Base-by-base conservation (phyloP, 352 stramenopile genomes). In the Pythium biforme region DNA sequence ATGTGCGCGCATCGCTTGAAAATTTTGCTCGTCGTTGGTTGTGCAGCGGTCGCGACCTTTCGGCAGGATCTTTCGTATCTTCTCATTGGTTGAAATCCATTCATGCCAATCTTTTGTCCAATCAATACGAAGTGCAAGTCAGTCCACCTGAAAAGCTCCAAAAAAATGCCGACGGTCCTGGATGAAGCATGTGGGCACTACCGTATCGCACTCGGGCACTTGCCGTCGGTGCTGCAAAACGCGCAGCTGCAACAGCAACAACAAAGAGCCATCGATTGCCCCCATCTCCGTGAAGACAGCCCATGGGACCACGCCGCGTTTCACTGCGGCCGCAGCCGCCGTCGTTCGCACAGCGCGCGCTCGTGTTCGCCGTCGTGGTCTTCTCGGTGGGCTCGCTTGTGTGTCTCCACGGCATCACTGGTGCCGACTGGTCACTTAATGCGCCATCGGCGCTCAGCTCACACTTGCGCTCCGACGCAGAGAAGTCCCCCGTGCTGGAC, bases 351-450 rank as follows among this genome's bases (percentile, higher is more conserved):
- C 61, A 68, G 34, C 52, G 61, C 22, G n/a, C 51, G 47, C 47
- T 68, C 22, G 22, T 62, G 19, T 23, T 47, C 6, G 61, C 25
- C 14, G 29, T 62, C 29, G 53, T 62, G 20, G 11, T 62, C 20
- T 62, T 68, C 46, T 23, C 40, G 4, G 22, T 58, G 6, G 53
- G 45, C 25, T 68, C 61, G 53, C 26, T 68, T 7, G 53, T 68
- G 11, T 54, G 52, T 41, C 39, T 68, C 7, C 47, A 61, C 26
- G 37, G 41, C 1, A 47, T 68, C 34, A 58, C 52, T 5, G 29
- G 29, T 17, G 39, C 29, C 23, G 59, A 66, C 51, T 66, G 59
- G 59, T 37, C 59, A 17, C 10, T 58, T 2, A 22, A 31, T 33
- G 34, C 20, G 8, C 23, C 59, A 14, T 37, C 55, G 9, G 31